Evolutionary conservation across 176 grass and related monocot species (phyloP).

Genomic region (Avena atlantica): DNA sequence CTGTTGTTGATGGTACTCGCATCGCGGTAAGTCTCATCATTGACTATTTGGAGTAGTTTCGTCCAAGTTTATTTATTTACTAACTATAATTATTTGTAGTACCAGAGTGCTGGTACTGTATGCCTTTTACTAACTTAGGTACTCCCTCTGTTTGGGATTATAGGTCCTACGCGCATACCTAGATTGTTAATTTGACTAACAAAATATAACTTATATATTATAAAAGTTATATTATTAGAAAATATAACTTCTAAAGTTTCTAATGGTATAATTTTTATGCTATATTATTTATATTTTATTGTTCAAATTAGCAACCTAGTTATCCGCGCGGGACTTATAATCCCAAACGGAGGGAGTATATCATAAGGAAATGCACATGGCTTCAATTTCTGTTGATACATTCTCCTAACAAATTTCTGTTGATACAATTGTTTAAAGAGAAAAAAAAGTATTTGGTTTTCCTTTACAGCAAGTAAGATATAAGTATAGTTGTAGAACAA

Average conservation of each 20-base stretch:
- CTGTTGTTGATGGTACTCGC: constrained; percentile 86
- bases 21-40: constrained; percentile 63
- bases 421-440: constrained; percentile 23
- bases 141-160: too few relatives aligned
- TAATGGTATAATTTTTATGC: too few relatives aligned
- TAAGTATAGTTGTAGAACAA: background rate
- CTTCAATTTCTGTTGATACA: background rate
- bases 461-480: constrained; percentile 3
- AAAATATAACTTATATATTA: too few relatives aligned
- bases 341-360: background rate
- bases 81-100: background rate
- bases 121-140: background rate
- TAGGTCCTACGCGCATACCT: too few relatives aligned
- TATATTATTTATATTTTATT: too few relatives aligned
- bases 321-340: too few relatives aligned
- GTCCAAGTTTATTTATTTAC: background rate
- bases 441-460: background rate
- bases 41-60: background rate
- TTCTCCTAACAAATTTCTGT: background rate
- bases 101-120: background rate
- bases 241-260: too few relatives aligned
- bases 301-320: too few relatives aligned
- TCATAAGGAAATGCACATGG: background rate
- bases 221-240: too few relatives aligned
- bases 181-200: too few relatives aligned